Percentiles rank a stretch among this genome's conserved stretches.
phyloP scores from a whole-genome alignment of 2,329 filamentous ascomycete genomes.

The Aspergillus sp. region DNA sequence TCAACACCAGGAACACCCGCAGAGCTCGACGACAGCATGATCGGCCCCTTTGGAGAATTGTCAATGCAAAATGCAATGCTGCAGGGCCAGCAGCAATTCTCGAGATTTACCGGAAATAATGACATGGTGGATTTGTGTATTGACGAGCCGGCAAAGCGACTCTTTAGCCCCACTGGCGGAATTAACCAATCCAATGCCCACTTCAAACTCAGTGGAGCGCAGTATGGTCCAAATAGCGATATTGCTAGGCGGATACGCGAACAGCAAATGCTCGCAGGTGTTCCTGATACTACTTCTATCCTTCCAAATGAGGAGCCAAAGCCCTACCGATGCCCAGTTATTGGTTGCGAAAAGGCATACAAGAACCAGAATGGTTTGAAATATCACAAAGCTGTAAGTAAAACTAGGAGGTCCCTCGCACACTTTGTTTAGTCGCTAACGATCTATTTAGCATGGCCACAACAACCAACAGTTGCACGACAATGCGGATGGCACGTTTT shows the following conservation, averaged over 20 bases:
- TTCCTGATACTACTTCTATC: slow-evolving; percentile 48
- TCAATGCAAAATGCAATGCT: slow-evolving; percentile 53
- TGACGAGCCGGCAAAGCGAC: slow-evolving; percentile 89
- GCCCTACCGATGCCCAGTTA: slow-evolving; percentile 95
- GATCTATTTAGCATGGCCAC: slow-evolving; percentile 69
- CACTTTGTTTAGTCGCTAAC: slow-evolving; percentile 4
- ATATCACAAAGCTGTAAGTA: slow-evolving; percentile 70
- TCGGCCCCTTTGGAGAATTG: slow-evolving; percentile 63
- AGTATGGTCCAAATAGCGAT: slow-evolving; percentile 75
- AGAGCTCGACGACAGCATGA: slow-evolving; percentile 73
- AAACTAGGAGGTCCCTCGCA: neutral
- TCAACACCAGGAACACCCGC: slow-evolving; percentile 69
- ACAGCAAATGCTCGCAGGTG: slow-evolving; percentile 62
- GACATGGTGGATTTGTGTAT: slow-evolving; percentile 67
- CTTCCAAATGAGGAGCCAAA: slow-evolving; percentile 84
- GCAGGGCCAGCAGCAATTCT: slow-evolving; percentile 42
- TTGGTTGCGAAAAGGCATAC: slow-evolving; percentile 98
- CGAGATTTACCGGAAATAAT: slow-evolving; percentile 47
- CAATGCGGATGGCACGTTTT: slow-evolving; percentile 95
- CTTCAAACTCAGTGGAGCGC: slow-evolving; percentile 71
- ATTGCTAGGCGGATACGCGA: slow-evolving; percentile 66
- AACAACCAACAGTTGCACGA: slow-evolving; percentile 96
- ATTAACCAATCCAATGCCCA: slow-evolving; percentile 67
- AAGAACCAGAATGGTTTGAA: slow-evolving; percentile 99
- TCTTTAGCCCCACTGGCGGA: slow-evolving; percentile 82